A percentile compares a stretch with the other conserved stretches of the same genome.
Evolutionary conservation across 768 basidiomycete genomes (phyloP).

Genomic region (Tricholoma flavovirens): DNA sequence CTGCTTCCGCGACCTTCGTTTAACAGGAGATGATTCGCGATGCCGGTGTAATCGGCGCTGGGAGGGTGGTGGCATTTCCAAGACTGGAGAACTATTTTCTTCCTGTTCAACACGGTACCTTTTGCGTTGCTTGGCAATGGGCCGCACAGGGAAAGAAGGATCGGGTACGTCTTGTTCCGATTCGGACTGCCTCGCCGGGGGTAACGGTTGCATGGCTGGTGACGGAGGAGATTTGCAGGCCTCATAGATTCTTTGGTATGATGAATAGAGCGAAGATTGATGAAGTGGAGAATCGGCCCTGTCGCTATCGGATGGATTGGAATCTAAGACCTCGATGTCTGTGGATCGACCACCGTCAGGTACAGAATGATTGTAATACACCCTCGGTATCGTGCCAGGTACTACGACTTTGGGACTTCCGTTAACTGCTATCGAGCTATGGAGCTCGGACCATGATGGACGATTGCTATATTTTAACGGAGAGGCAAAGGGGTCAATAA

Average conservation of each 20-base stretch:
- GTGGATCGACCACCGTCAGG: slow-evolving; percentile 4
- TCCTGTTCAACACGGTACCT: slow-evolving; percentile 24
- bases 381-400: not conserved
- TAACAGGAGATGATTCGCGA: slow-evolving; percentile 24
- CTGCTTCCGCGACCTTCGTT: slow-evolving; percentile 10
- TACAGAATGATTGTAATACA: slow-evolving; percentile 7
- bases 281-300: slow-evolving; percentile 8
- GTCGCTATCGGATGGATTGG: not conserved
- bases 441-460: not conserved
- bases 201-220: slow-evolving; percentile 22
- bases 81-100: slow-evolving; percentile 27
- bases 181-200: slow-evolving; percentile 7
- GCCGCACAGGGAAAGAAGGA: slow-evolving; percentile 25
- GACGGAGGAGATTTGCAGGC: slow-evolving; percentile 17
- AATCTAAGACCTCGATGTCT: slow-evolving; percentile 14
- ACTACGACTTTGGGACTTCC: not conserved
- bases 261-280: slow-evolving; percentile 10
- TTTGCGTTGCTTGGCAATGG: slow-evolving; percentile 13
- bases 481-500: slow-evolving; percentile 6
- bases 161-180: slow-evolving; percentile 17
- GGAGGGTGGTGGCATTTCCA: slow-evolving; percentile 24
- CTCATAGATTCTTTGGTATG: slow-evolving; percentile 8
- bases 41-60: slow-evolving; percentile 34
- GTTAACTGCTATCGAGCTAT: slow-evolving; percentile 22
- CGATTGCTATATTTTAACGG: not conserved